Evolutionary conservation across 768 basidiomycete genomes (phyloP), one percentile per base, ranked within the genome.

Genomic region (Mrakia blollopis): DNA sequence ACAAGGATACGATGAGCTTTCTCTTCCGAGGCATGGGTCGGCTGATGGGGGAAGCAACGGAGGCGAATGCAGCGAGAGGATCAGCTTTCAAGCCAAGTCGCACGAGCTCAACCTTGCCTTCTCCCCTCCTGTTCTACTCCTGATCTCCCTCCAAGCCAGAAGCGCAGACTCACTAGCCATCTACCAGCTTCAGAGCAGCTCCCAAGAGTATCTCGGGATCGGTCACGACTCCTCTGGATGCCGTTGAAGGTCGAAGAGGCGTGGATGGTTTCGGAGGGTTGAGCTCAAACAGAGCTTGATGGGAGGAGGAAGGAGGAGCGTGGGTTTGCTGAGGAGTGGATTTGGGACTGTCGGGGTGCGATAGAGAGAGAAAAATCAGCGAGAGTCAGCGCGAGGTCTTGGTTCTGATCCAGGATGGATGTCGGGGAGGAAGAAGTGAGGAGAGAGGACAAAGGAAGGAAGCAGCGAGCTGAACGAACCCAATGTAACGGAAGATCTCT

Each of bases 401-500:
- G 52, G 4, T 21, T 1, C 25, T 21, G 41, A 37, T 1, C 0
- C 18, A 23, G 35, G 25, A 35, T 35, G 35, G n/a, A 35, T 35
- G 30, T n/a, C n/a, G n/a, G n/a, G n/a, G 32, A 6, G 50, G 71
- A 30, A 30, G 28, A 52, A 5, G 0, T 23, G 11, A n/a, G 30
- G 9, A 30, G 61, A 52, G 41, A 70, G 47, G 32, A n/a, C n/a
- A n/a, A 63, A 30, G 28, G 44, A 63, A 52, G 75, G 32, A 41
- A n/a, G 52, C 21, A 39, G 16, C 44, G 28, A 35, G 70, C 28
- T 39, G 52, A 74, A 37, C 72, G 62, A 18, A 77, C 76, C 76
- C 76, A 35, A 77, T 65, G 44, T 77, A 77, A 35, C 44, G 62
- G n/a, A 77, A 77, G 71, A 77, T 72, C 71, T 77, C 76, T 18